Conservation (phyloP, 805 yeast species). For the Kregervanrija delftensis region DNA sequence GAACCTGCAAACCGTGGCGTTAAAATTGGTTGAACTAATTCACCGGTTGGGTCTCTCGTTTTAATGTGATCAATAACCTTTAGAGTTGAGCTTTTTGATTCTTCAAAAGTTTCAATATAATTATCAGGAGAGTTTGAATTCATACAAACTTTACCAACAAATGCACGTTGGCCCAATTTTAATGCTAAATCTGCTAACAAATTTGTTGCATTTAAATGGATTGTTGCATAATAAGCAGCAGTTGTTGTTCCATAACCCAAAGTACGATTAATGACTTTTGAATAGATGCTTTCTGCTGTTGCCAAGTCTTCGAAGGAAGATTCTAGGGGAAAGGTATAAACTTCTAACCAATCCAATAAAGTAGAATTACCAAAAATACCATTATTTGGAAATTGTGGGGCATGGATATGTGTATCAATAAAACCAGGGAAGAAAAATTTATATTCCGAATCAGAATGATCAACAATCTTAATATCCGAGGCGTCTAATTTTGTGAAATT, state of each 20-base stretch:
- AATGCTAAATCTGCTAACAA: conserved; percentile 68
- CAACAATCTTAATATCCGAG: conserved; percentile 25
- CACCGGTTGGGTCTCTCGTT: conserved; percentile 44
- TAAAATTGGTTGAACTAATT: conserved; percentile 60
- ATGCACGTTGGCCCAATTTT: conserved; percentile 72
- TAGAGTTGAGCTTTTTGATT: conserved; percentile 47
- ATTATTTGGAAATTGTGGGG: conserved; percentile 75
- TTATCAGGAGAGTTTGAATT: conserved; percentile 72
- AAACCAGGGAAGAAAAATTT: conserved; percentile 78
- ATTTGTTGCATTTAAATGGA: conserved; percentile 70
- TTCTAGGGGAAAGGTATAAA: conserved; percentile 88
- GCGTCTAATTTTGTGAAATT: conserved; percentile 6
- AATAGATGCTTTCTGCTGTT: conserved; percentile 57
- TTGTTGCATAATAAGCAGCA: conserved; percentile 87
- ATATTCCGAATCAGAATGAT: conserved; percentile 29
- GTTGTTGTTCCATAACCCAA: conserved; percentile 82
- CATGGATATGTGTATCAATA: conserved; percentile 78
- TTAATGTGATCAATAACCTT: conserved; percentile 52
- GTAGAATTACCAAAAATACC: conserved; percentile 85
- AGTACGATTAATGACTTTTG: conserved; percentile 62
- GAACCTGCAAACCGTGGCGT: conserved; percentile 95
- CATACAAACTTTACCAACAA: conserved; percentile 94
- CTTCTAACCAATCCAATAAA: conserved; percentile 80
- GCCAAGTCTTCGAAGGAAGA: conserved; percentile 48
- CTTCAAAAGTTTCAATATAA: conserved; percentile 50